A percentile compares a stretch with the other conserved stretches of the same genome.
phyloP scores from a whole-genome alignment of 805 yeast species.

The Wickerhamomyces sydowiorum region DNA sequence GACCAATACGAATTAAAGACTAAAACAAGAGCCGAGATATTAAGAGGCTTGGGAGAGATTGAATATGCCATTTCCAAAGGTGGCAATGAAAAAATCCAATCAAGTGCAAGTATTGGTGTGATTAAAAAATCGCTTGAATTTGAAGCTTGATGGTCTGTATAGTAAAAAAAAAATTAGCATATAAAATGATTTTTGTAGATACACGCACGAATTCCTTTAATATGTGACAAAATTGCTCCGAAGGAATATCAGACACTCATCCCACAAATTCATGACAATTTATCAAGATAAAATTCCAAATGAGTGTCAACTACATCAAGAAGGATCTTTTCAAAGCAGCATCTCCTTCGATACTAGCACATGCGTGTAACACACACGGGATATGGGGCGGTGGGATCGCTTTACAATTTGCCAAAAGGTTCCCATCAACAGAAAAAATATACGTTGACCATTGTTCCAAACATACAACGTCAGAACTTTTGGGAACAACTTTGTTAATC shows the following conservation, averaged over 20 bases:
- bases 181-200: not conserved
- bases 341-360: conserved; percentile 50
- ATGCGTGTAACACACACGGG: conserved; percentile 77
- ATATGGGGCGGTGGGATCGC: conserved; percentile 88
- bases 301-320: conserved; percentile 33
- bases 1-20: conserved; percentile 61
- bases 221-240: no score
- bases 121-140: conserved; percentile 48
- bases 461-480: conserved; percentile 25
- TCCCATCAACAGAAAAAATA: conserved; percentile 48
- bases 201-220: not conserved
- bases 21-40: conserved; percentile 54
- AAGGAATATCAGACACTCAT: not conserved
- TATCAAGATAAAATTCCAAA: not conserved
- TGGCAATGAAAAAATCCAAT: conserved; percentile 85
- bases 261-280: no score
- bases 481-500: conserved; percentile 53
- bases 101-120: conserved; percentile 85
- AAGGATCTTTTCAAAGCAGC: conserved; percentile 51
- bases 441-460: conserved; percentile 31
- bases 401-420: conserved; percentile 42
- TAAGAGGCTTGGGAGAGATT: conserved; percentile 74
- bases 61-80: conserved; percentile 92
- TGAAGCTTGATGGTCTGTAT: no score
- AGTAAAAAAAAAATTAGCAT: no score